Conservation (phyloP, 169 alveolate species). For the Plasmodium adleri region DNA sequence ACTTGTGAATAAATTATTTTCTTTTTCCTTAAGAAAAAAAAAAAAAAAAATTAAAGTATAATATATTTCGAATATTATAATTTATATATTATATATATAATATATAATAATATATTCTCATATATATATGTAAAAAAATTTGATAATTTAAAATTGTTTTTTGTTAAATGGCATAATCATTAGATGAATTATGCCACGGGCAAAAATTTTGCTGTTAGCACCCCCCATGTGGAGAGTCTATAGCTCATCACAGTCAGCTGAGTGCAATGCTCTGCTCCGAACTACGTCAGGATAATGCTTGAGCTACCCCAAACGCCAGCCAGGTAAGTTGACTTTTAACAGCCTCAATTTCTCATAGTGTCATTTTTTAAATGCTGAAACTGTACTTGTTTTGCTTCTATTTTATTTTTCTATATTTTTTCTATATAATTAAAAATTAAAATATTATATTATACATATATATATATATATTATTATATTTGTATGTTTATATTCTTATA, state of each 20-base stretch:
- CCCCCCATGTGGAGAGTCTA: slow-evolving; percentile 94
- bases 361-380: slow-evolving; percentile 48
- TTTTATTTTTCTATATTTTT: background rate
- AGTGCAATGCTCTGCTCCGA: slow-evolving; percentile 98
- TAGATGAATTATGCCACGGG: slow-evolving; percentile 90
- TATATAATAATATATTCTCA: too few relatives aligned
- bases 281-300: slow-evolving; percentile 96
- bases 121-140: background rate
- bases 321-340: slow-evolving; percentile 92
- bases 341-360: slow-evolving; percentile 5
- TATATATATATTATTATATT: too few relatives aligned
- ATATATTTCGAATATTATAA: too few relatives aligned
- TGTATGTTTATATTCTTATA: too few relatives aligned
- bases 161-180: slow-evolving; percentile 67
- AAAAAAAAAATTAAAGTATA: too few relatives aligned
- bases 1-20: too few relatives aligned
- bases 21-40: too few relatives aligned
- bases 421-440: background rate
- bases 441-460: too few relatives aligned
- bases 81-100: too few relatives aligned
- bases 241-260: slow-evolving; percentile 97
- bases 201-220: slow-evolving; percentile 96
- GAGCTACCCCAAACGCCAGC: slow-evolving; percentile 99
- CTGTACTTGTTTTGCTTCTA: slow-evolving; percentile 40
- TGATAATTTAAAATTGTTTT: slow-evolving; percentile 35